These are phyloP conservation scores for Dactylellina haptotyla DNA, from an alignment of 2,329 filamentous ascomycete species.

Conservation along the genomic window DNA sequence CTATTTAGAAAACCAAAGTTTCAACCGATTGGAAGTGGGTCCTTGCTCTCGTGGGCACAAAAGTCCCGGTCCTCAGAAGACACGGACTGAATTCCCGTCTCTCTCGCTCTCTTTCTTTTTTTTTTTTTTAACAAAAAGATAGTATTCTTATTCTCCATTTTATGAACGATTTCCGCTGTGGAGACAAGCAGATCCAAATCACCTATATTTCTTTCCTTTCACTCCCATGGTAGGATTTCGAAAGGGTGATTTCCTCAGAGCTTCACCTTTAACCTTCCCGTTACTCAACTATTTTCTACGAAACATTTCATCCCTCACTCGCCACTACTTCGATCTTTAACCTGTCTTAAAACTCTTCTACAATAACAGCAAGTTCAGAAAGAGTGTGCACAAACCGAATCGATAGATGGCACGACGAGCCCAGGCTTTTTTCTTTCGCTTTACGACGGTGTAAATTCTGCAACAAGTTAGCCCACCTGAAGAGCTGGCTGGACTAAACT, in stretches of 20 bases:
- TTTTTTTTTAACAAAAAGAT: slow-evolving; percentile 25
- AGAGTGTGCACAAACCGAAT: background rate
- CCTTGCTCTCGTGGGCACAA: slow-evolving; percentile 41
- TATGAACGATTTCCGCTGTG: slow-evolving; percentile 49
- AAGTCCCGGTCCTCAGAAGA: slow-evolving; percentile 47
- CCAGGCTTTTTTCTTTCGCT: slow-evolving; percentile 43
- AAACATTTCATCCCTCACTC: slow-evolving; percentile 21
- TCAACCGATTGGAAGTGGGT: slow-evolving; percentile 51
- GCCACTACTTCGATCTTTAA: background rate
- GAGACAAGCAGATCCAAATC: slow-evolving; percentile 35
- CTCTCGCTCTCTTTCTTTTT: no score
- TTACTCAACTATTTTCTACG: slow-evolving; percentile 15
- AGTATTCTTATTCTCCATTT: slow-evolving; percentile 49
- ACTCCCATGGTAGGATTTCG: slow-evolving; percentile 7
- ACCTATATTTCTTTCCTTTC: slow-evolving; percentile 32
- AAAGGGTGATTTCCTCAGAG: slow-evolving; percentile 24
- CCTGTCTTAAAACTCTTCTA: background rate
- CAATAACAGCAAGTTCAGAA: background rate
- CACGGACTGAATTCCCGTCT: slow-evolving; percentile 53
- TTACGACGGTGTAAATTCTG: slow-evolving; percentile 48
- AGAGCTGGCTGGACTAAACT: slow-evolving; percentile 15
- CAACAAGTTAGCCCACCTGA: slow-evolving; percentile 42
- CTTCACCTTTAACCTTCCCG: slow-evolving; percentile 24
- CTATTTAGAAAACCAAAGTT: slow-evolving; percentile 52
- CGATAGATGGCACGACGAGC: slow-evolving; percentile 29